Evolutionary conservation across 176 grass and related monocot genomes (phyloP), one percentile per base, ranked within the genome.

Genomic region (Poa annua): DNA sequence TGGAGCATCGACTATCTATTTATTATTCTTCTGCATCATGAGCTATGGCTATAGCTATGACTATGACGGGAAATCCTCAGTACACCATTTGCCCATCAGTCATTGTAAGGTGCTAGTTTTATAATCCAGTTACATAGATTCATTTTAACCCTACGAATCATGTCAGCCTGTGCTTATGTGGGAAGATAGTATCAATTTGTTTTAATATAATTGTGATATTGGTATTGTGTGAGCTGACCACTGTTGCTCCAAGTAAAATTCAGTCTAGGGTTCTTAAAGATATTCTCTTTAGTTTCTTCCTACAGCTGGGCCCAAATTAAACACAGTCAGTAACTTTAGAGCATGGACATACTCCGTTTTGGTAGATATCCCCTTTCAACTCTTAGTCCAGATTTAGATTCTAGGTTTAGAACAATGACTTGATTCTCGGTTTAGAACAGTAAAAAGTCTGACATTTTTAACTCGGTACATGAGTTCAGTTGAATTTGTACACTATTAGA

Each of bases 291-390:
- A 35, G 41, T 66, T 57, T 76, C 59, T 53, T 67, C 57, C 26
- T 86, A 34, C 29, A 11, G 74, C 44, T 86, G 38, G 21, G 57
- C 74, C 39, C 15, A 66, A 34, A 32, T 25, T 74, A 13, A 14
- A 14, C 16, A 19, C 26, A 83, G 13, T 74, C 15, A 66, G 26
- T 86, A 83, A 50, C 73, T 55, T 48, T 48, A 86, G 29, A 20
- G n/a, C 73, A 78, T 66, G 36, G 24, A 36, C 5, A 36, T 36
- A 19, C 33, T 39, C 20, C 7, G 33, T 56, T 52, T 71, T 86
- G 8, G 6, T 14, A 7, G 25, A 74, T 32, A 12, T 74, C 24
- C 45, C 2, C 44, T 73, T 9, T 19, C 24, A 4, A 50, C 25
- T 74, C 70, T 29, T 74, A 74, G 22, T 74, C 15, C 24, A 74